Percentiles rank a stretch among this genome's conserved stretches.
phyloP scores from a whole-genome alignment of 2,329 filamentous ascomycete species.

The Botrytis pseudocinerea region DNA sequence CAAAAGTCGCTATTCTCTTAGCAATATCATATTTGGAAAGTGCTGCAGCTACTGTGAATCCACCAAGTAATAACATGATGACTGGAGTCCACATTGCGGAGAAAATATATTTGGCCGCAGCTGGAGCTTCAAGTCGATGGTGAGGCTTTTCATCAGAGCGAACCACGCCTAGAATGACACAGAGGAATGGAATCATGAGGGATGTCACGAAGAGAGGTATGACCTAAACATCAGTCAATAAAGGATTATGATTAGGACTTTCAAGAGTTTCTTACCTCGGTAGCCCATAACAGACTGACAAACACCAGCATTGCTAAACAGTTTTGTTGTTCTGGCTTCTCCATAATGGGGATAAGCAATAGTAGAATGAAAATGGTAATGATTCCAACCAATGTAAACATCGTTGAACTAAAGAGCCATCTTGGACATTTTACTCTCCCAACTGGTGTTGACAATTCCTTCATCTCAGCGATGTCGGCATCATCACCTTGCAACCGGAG shows the following conservation, averaged over 20 bases:
- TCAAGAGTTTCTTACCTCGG: slow-evolving; percentile 64
- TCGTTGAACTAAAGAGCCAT: slow-evolving; percentile 82
- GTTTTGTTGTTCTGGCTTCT: slow-evolving; percentile 88
- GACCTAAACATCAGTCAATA: slow-evolving; percentile 54
- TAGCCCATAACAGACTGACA: slow-evolving; percentile 93
- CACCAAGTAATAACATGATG: slow-evolving; percentile 95
- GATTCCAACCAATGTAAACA: slow-evolving; percentile 72
- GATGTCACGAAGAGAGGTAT: slow-evolving; percentile 98
- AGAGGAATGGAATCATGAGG: slow-evolving; percentile 88
- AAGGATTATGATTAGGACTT: slow-evolving; percentile 24
- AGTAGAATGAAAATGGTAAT: slow-evolving; percentile 73
- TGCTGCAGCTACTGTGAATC: slow-evolving; percentile 93
- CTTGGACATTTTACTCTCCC: slow-evolving; percentile 73
- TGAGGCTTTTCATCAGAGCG: slow-evolving; percentile 72
- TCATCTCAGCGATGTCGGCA: slow-evolving; percentile 59
- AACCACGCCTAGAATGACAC: slow-evolving; percentile 82
- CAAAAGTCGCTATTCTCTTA: slow-evolving; percentile 93
- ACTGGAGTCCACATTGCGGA: slow-evolving; percentile 98
- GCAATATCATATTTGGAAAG: slow-evolving; percentile 97
- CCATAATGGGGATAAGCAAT: slow-evolving; percentile 77
- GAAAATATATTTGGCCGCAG: slow-evolving; percentile 82
- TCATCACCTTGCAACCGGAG: slow-evolving; percentile 85
- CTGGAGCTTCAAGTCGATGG: slow-evolving; percentile 72
- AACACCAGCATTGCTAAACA: slow-evolving; percentile 92
- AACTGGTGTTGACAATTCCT: slow-evolving; percentile 75